phyloP scores from a whole-genome alignment of 2,329 filamentous ascomycete genomes.

The Ophiocordyceps camponoti-leonardi region DNA sequence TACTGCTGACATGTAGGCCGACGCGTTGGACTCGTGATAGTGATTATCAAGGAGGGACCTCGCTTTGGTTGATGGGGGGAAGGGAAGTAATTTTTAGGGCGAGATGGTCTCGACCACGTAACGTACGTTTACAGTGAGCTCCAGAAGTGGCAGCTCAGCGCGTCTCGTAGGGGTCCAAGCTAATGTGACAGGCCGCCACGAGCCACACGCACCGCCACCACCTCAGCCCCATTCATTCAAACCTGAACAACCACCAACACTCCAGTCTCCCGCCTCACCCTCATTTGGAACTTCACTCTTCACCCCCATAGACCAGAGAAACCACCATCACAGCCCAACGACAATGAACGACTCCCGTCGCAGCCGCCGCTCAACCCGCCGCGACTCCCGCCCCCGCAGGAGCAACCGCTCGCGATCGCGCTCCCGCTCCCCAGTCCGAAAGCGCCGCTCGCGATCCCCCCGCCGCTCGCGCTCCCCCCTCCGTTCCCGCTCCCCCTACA shows the following conservation, averaged over 20 bases:
- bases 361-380: constrained; percentile 28
- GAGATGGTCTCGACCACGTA: too few relatives aligned
- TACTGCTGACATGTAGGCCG: neutral
- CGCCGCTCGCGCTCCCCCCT: constrained; percentile 4
- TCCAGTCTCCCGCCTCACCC: too few relatives aligned
- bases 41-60: too few relatives aligned
- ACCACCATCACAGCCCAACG: neutral
- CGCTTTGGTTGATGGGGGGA: too few relatives aligned
- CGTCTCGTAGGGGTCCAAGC: too few relatives aligned
- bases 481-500: constrained; percentile 1
- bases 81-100: too few relatives aligned
- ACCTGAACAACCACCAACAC: neutral
- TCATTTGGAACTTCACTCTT: too few relatives aligned
- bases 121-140: too few relatives aligned
- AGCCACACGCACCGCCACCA: neutral
- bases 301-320: too few relatives aligned
- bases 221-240: neutral
- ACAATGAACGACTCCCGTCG: constrained; percentile 17
- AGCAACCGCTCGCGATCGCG: constrained; percentile 7
- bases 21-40: too few relatives aligned
- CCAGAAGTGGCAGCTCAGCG: too few relatives aligned
- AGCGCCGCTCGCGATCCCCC: constrained; percentile 6
- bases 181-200: too few relatives aligned
- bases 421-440: constrained; percentile 2
- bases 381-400: constrained; percentile 5